Evolutionary conservation across 352 stramenopile genomes (phyloP).

Genomic region (Thraustochytrium sp.): DNA sequence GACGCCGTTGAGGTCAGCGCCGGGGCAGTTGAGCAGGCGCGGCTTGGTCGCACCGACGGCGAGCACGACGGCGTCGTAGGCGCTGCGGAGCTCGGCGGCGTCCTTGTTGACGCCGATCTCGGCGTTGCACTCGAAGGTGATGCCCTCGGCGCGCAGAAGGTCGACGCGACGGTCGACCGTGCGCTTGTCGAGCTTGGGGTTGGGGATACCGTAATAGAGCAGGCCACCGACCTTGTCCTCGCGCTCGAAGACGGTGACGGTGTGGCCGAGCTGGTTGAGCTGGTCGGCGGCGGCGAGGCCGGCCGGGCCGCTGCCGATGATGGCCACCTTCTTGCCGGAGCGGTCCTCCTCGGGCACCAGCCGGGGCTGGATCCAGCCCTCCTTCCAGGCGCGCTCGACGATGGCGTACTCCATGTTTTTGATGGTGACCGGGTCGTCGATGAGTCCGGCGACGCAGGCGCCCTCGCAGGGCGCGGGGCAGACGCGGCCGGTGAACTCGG

Average conservation of each 20-base stretch:
- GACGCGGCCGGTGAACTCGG: conserved; percentile 94
- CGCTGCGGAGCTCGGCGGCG: conserved; percentile 65
- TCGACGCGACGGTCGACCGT: conserved; percentile 88
- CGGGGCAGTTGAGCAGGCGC: conserved; percentile 77
- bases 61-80: conserved; percentile 86
- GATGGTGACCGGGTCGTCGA: conserved; percentile 93
- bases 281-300: conserved; percentile 88
- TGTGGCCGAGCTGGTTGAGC: conserved; percentile 95
- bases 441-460: conserved; percentile 87
- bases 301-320: conserved; percentile 85
- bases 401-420: conserved; percentile 99
- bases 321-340: conserved; percentile 87
- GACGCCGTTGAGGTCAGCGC: conserved; percentile 82
- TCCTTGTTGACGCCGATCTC: conserved; percentile 72
- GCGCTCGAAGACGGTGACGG: conserved; percentile 57
- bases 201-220: conserved; percentile 97
- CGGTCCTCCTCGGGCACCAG: conserved; percentile 68
- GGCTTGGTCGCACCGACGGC: conserved; percentile 88
- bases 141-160: conserved; percentile 87
- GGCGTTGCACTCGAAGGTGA: conserved; percentile 85
- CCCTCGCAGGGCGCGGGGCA: conserved; percentile 93
- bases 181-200: conserved; percentile 98
- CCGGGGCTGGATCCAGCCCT: conserved; percentile 88
- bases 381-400: conserved; percentile 88
- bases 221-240: conserved; percentile 77